Base-by-base conservation (phyloP, 129 eudicot species). In the Heracleum sosnowskyi region DNA sequence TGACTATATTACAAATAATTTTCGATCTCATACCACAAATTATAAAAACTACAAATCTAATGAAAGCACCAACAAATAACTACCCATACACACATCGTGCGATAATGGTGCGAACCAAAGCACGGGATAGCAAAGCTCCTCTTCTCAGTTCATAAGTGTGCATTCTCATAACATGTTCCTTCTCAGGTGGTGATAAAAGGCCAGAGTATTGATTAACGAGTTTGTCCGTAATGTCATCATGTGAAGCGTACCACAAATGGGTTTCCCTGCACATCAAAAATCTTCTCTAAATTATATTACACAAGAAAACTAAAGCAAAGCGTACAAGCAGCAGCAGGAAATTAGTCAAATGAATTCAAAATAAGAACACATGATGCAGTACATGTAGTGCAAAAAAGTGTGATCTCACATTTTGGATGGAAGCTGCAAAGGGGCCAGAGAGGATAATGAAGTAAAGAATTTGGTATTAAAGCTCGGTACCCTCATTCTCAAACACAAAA, bases 231-330 rank as follows among this genome's bases (percentile, higher is more conserved):
- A 93, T 89, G 85, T 93, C 97, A 64, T 84, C 46, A 11, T 95
- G 98, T 74, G 88, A 60, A 26, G 85, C 83, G 47, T 91, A 93
- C 98, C 98, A 93, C 40, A 91, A 79, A 86, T 93, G 98, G n/a
- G 93, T 87, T 79, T 93, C 98, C 97, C 97, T 93, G 40, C 26
- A 80, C 37, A 84, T 24, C 22, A 55, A 39, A 74, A 55, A 11
- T 11, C 31, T 60, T 49, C 8, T 60, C 16, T n/a, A n/a, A 2
- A 17, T 71, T 71, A 22, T 22, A 39, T 39, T 18, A 17, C 40
- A 39, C 8, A 71, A 31, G 17, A 36, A 47, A 33, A 15, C 39
- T 3, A 77, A 13, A 1, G 45, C n/a, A 76, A 41, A 40, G 57
- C 0, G 57, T 37, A 29, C 7, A 22, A 70, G 46, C 49, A 70